Base-by-base conservation (phyloP, 1,139 yeast species). In the Candida frijolesensis region DNA sequence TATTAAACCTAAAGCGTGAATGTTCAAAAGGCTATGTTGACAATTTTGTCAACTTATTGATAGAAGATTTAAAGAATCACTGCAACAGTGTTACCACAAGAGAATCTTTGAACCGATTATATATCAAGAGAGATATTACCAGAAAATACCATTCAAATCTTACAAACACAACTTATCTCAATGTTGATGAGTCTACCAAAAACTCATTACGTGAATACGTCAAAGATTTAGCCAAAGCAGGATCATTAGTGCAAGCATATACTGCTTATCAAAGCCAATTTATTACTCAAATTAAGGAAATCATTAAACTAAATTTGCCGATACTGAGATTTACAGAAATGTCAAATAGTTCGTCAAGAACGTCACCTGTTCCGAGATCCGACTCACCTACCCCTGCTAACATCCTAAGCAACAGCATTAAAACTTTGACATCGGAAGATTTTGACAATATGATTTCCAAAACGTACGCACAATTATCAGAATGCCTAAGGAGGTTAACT, bases 1-100 rank as follows among this genome's bases (percentile, higher is more conserved):
- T 62, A 62, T 63, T 78, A n/a, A 73, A 71, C 22, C 69, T 89
- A 45, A 76, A 75, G 49, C 60, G 72, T 74, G 60, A 75, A 70
- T 86, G 91, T 46, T 91, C 95, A n/a, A 81, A 79, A 47, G 82
- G 85, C 7, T 87, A 83, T 57, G 80, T 85, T 4, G 71, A 78
- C 33, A 71, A 79, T 45, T 84, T 91, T 58, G 73, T 79, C 11
- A 78, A 80, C 19, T 60, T 78, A 25, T 69, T 91, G 45, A 57
- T 87, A 14, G 72, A 73, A 1, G 96, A 91, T 64, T 67, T 91
- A 49, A 76, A 84, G 48, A 50, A 58, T 1, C 89, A 87, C 60
- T 80, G 82, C 59, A 76, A 77, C 40, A 68, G 73, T 5, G 78
- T 83, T 0, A 71, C 84, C 1, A 60, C 60, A 1, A 61, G 63